Evolutionary conservation across 495 filamentous ascomycete genomes (phyloP).

Genomic region (Xylaria bambusicola): DNA sequence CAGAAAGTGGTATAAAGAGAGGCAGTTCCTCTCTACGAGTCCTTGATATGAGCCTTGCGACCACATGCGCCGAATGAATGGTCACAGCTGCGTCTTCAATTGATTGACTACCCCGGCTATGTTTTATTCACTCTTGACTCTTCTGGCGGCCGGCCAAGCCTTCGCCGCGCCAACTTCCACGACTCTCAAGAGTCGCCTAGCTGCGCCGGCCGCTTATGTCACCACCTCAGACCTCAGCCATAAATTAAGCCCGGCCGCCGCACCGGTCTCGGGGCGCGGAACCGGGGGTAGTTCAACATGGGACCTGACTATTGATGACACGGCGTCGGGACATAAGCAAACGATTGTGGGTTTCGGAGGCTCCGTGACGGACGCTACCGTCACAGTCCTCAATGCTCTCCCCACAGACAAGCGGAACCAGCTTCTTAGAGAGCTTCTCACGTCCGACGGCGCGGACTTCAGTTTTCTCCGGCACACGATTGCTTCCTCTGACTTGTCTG

Average conservation of each 20-base stretch:
- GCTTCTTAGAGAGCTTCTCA: conserved; percentile 52
- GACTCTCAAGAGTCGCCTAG: conserved; percentile 17
- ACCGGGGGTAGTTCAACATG: conserved; percentile 48
- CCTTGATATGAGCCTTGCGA: background rate
- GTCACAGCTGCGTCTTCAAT: background rate
- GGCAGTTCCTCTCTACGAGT: background rate
- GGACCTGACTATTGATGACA: conserved; percentile 53
- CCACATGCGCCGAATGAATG: background rate
- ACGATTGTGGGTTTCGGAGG: conserved; percentile 57
- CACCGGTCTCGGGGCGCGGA: conserved; percentile 47
- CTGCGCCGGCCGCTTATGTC: conserved; percentile 38
- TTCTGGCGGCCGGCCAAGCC: conserved; percentile 22
- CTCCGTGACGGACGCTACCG: conserved; percentile 58
- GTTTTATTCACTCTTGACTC: conserved; percentile 21
- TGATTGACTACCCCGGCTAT: conserved; percentile 11
- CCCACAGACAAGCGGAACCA: conserved; percentile 38
- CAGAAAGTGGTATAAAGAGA: background rate
- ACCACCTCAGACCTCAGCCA: conserved; percentile 51
- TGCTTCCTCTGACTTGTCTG: conserved; percentile 54
- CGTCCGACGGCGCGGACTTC: conserved; percentile 49
- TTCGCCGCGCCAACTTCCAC: conserved; percentile 19
- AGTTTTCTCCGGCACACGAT: conserved; percentile 57
- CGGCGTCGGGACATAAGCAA: conserved; percentile 46
- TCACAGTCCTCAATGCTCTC: conserved; percentile 52
- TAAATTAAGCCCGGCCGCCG: conserved; percentile 42